These are phyloP conservation scores for Pythium graminicola DNA, from an alignment of 352 stramenopile genomes.

Conservation along the genomic window DNA sequence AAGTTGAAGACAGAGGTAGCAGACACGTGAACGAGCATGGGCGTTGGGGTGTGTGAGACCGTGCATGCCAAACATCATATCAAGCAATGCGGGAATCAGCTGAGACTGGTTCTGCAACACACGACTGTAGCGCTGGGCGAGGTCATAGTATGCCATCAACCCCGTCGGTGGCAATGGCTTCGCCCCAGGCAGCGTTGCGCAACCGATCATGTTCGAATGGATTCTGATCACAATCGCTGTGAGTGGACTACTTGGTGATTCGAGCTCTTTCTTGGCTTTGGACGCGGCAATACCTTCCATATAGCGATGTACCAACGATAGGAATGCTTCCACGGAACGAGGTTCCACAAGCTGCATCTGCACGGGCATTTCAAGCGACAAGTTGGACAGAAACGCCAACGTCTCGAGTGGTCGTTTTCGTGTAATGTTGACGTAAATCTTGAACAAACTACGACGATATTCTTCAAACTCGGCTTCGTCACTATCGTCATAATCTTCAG, in stretches of 20 bases:
- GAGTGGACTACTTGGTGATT: constrained; percentile 59
- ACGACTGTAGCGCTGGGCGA: constrained; percentile 66
- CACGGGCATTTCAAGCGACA: constrained; percentile 44
- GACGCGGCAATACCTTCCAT: constrained; percentile 69
- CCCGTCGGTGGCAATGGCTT: constrained; percentile 38
- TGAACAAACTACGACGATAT: constrained; percentile 76
- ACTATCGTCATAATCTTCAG: constrained; percentile 63
- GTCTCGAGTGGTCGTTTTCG: constrained; percentile 63
- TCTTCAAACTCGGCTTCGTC: constrained; percentile 82
- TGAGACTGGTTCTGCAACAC: constrained; percentile 62
- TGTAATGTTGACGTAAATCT: constrained; percentile 85
- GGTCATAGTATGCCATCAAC: constrained; percentile 79
- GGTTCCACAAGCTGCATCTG: constrained; percentile 52
- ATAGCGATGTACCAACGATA: constrained; percentile 77
- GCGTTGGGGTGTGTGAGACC: constrained; percentile 57
- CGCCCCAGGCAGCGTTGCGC: constrained; percentile 21
- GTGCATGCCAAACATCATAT: constrained; percentile 73
- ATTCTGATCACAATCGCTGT: constrained; percentile 63
- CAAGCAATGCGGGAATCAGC: constrained; percentile 60
- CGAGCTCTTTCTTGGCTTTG: constrained; percentile 54
- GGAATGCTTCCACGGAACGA: constrained; percentile 67
- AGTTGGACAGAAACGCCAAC: constrained; percentile 54
- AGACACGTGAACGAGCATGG: constrained; percentile 72
- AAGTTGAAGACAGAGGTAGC: constrained; percentile 76
- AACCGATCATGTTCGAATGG: constrained; percentile 50